Base-by-base conservation (phyloP, 2,329 filamentous ascomycete genomes). In the Dryadomyces quercus-mongolicae region DNA sequence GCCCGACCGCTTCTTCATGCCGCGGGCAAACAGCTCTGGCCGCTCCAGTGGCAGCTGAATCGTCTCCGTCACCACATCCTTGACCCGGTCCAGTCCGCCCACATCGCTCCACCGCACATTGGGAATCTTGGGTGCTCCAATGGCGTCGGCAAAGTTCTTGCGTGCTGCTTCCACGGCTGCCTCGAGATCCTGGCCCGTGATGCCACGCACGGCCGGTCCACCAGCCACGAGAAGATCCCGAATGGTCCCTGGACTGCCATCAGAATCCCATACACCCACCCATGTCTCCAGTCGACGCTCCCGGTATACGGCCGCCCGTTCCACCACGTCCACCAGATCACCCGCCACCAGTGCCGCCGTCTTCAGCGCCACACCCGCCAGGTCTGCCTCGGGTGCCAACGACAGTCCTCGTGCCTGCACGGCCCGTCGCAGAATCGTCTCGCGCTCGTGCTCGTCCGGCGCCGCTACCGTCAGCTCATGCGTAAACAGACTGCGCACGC, bases 31-130 rank as follows among this genome's bases (percentile, higher is more conserved):
- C 1, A 97, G 78, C 67, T 97, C 93, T 1, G 92, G 92, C 10
- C 91, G 79, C 58, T 95, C 88, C 1, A 97, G 78, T 0, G 92
- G 93, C 40, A 97, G 76, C 66, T 96, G 92, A 53, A 97, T 97
- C 0, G 93, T 97, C 68, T 97, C 93, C 67, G 89, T 88, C 53
- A 97, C 86, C n/a, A 92, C 91, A 61, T 95, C 90, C 72, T 97
- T 97, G 67, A 97, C 91, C 62, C 95, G 90, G 34, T 86, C 84
- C 36, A 97, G 76, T 51, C 93, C 92, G 67, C 92, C 92, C 20
- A 98, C 92, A 66, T 98, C 92, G 61, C 92, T 86, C 92, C 92
- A 98, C 21, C 85, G 85, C 7, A 98, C 93, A 59, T 95, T 96
- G 7, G 92, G 93, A 58, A 97, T 97, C 76, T 97, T 97, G 2